Evolutionary conservation across 2,329 filamentous ascomycete genomes (phyloP).

Genomic region (Talaromyces sp.): DNA sequence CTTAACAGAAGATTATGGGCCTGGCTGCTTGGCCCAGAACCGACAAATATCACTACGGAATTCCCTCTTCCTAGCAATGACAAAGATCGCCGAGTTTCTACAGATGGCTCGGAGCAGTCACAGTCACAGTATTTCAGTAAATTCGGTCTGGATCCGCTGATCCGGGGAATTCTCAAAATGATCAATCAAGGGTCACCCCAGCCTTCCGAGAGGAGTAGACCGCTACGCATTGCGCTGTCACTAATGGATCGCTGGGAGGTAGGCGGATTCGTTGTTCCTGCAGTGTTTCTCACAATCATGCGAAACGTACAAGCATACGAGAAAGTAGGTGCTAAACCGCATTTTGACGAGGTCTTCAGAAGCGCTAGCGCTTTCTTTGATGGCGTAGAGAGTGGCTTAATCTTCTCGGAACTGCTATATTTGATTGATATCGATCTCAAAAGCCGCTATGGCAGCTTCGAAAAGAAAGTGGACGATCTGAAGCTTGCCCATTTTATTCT

Average conservation of each 20-base stretch:
- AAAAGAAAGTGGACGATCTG: conserved; percentile 58
- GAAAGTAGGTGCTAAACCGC: conserved; percentile 58
- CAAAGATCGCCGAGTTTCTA: conserved; percentile 19
- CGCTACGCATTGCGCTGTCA: conserved; percentile 87
- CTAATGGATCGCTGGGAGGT: conserved; percentile 99
- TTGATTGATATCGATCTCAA: conserved; percentile 54
- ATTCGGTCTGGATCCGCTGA: conserved; percentile 70
- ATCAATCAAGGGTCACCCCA: conserved; percentile 55
- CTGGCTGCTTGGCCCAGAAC: conserved; percentile 84
- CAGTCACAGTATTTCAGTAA: conserved; percentile 78
- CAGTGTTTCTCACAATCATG: conserved; percentile 82
- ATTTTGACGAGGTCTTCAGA: conserved; percentile 81
- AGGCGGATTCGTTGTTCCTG: conserved; percentile 79
- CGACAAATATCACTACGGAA: conserved; percentile 31
- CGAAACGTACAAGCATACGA: conserved; percentile 75
- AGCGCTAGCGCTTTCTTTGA: conserved; percentile 97
- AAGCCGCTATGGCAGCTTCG: conserved; percentile 46
- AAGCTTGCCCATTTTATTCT: conserved; percentile 77
- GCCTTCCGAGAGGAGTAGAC: conserved; percentile 68
- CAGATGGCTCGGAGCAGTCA: conserved; percentile 46
- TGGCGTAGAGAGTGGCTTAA: conserved; percentile 88
- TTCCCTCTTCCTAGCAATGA: conserved; percentile 23
- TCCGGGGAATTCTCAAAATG: conserved; percentile 70
- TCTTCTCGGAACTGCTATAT: conserved; percentile 76
- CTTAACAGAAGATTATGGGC: conserved; percentile 91